Base-by-base conservation (phyloP, 371 early-diverging fungal species). In the Rhizoclosmatium hyalinum region DNA sequence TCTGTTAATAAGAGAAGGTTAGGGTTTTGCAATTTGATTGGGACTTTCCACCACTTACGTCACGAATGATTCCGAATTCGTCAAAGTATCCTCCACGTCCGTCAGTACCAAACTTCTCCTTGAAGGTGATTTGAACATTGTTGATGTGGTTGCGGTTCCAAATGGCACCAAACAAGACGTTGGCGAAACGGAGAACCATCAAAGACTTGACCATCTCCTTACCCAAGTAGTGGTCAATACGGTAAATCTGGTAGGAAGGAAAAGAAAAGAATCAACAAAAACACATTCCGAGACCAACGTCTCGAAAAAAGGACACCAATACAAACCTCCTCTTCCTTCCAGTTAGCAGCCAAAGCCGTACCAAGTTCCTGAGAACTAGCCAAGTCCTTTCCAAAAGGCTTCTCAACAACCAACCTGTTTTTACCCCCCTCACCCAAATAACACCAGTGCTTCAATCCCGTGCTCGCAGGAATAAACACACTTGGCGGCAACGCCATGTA, bases 21-120 rank as follows among this genome's bases (percentile, higher is more conserved):
- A 24, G 42, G 24, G 4, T 58, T 55, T 44, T 6, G 55, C 39
- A 46, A 61, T 8, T 43, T 10, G 47, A 65, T 66, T 14, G 64
- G 39, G 39, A 60, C 17, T 14, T 17, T 39, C n/a, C 10, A 61
- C 17, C 63, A n/a, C 79, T 58, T 64, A 99, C 98, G 82, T 99
- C 99, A 75, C 99, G 95, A 77, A 99, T 95, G 65, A 99, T 98
- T 61, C 99, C 99, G 84, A 95, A 96, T 82, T 97, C 94, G 83
- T 99, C 99, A 91, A 99, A 99, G 88, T 99, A 99, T 10, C 97
- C 96, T 58, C 99, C 98, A 47, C 99, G 94, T 47, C 99, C 99
- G 79, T 98, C 95, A 3, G 97, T 98, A 21, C 99, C 99, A 82
- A 99, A 92, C 72, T 91, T 92, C 79, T 99, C 99, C 81, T 98